Base-by-base conservation (phyloP, 2,329 filamentous ascomycete genomes). In the Fusarium sp. region DNA sequence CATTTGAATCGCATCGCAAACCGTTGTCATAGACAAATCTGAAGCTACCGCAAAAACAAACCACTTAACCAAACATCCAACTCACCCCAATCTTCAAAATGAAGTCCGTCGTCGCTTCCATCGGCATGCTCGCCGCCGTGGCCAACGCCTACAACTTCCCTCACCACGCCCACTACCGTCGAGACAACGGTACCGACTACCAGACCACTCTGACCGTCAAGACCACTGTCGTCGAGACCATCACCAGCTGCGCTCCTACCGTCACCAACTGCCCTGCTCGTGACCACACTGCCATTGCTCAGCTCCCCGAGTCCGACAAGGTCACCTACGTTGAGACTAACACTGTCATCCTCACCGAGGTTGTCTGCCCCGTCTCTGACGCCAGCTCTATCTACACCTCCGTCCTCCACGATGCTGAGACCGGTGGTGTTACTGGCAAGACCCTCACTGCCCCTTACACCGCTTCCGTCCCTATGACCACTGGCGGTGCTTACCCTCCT, bases 241-340 rank as follows among this genome's bases (percentile, higher is more conserved):
- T 90, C 81, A 89, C 85, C 75, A 88, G 86, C 64, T 90, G 88
- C 79, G 86, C 83, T 70, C 82, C 88, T 62, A 87, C 85, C 62
- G 84, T 89, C 78, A 88, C 87, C 80, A 82, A 89, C 88, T 90
- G 88, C 81, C 83, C 83, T 61, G 79, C 80, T 68, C 68, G 68
- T 58, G 76, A 78, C 64, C 50, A 78, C 68, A 77, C 80, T 27
- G 80, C 74, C 56, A 75, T 81, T 56, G 79, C 79, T 56, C 74
- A 77, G 65, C 76, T 84, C 50, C 81, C 83, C 64, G 79, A 80
- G 70, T 73, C 77, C 18, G 79, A 82, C 70, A 80, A 78, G 76
- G 66, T 74, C 56, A 78, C 78, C 62, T 68, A 77, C 59, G 72
- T 80, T 52, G 78, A 82, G 65, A 85, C 83, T 64, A 77, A 84